Percentiles rank a stretch among this genome's conserved stretches.
These are phyloP conservation scores for Trichophyton benhamiae DNA, from an alignment of 2,329 filamentous ascomycete species.

Conservation along the genomic window DNA sequence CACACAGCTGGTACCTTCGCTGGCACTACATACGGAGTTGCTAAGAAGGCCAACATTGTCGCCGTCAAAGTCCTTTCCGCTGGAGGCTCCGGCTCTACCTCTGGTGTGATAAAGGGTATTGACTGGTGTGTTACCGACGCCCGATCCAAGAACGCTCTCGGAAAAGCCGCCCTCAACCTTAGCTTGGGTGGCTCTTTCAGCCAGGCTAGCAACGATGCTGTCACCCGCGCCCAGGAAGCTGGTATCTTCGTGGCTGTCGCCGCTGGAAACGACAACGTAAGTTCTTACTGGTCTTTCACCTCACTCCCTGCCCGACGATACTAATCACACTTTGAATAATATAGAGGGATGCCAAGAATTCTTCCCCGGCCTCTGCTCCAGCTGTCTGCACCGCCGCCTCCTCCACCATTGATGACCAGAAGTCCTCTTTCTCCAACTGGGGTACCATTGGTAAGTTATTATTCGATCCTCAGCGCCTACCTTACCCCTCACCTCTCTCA, in stretches of 20 bases:
- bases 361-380: slow-evolving; percentile 29
- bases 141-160: slow-evolving; percentile 18
- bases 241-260: slow-evolving; percentile 34
- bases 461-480: neutral
- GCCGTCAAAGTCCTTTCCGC: slow-evolving; percentile 41
- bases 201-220: slow-evolving; percentile 28
- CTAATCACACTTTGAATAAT: neutral
- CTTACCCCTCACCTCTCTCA: neutral
- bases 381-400: slow-evolving; percentile 33
- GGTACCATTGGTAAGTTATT: slow-evolving; percentile 24
- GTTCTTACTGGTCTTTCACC: neutral
- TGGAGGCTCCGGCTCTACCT: slow-evolving; percentile 34
- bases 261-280: slow-evolving; percentile 29
- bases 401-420: slow-evolving; percentile 23
- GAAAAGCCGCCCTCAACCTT: slow-evolving; percentile 26
- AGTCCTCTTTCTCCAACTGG: slow-evolving; percentile 33
- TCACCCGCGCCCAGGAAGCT: slow-evolving; percentile 23
- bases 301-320: neutral
- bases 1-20: slow-evolving; percentile 30
- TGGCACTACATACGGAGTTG: slow-evolving; percentile 26
- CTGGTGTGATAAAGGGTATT: slow-evolving; percentile 40
- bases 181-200: slow-evolving; percentile 27
- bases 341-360: slow-evolving; percentile 23
- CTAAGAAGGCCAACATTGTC: slow-evolving; percentile 27
- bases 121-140: slow-evolving; percentile 27